Evolutionary conservation across 2,329 filamentous ascomycete species (phyloP).

Genomic region (Trichoderma sp.): DNA sequence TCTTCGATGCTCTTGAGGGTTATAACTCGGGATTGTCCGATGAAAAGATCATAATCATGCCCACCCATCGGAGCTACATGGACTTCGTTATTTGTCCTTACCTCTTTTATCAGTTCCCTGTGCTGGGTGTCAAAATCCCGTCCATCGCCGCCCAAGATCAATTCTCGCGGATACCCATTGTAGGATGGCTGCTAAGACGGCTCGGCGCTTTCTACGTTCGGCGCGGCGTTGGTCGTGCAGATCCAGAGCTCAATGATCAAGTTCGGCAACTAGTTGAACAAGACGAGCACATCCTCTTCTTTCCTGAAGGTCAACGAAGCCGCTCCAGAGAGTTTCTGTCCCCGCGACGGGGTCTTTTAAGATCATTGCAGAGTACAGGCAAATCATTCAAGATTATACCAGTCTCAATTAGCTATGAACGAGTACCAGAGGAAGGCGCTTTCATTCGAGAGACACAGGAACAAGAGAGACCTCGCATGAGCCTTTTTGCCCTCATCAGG

Average conservation of each 20-base stretch:
- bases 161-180: background rate
- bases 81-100: background rate
- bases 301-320: background rate
- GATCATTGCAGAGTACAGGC: background rate
- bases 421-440: background rate
- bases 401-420: background rate
- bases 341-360: background rate
- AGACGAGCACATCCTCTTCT: background rate
- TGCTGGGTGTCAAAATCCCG: background rate
- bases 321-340: background rate
- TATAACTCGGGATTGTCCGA: background rate
- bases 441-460: background rate
- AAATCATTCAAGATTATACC: background rate
- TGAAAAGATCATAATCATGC: background rate
- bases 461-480: background rate
- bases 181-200: background rate
- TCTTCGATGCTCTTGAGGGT: background rate
- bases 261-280: background rate
- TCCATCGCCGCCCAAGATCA: background rate
- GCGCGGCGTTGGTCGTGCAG: background rate
- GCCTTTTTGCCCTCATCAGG: background rate
- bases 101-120: background rate
- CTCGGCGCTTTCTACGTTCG: background rate
- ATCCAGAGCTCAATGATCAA: background rate
- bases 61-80: background rate